phyloP scores from a whole-genome alignment of 257 asterid genomes.

The Solanum bukasovii region DNA sequence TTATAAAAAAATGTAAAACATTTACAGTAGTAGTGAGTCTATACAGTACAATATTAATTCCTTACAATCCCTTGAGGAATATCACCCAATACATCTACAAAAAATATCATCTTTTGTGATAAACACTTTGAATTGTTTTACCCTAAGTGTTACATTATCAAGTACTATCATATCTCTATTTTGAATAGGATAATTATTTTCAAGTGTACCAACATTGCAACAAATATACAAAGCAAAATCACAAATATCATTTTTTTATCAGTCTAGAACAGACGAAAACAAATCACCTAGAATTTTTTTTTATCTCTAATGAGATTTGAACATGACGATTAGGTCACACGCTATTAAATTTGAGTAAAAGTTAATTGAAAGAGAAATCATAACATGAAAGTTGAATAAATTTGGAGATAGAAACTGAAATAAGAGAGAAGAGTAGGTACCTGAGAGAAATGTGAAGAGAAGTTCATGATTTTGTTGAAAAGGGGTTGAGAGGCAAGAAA shows the following conservation, averaged over 20 bases:
- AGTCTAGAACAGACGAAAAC: background rate
- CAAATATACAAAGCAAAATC: background rate
- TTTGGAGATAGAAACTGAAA: background rate
- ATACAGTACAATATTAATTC: background rate
- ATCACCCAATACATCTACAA: background rate
- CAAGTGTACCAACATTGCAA: background rate
- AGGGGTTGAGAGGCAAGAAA: conserved; percentile 31
- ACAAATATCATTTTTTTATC: background rate
- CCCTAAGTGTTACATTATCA: background rate
- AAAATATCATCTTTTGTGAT: background rate
- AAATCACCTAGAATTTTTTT: background rate
- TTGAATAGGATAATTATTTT: background rate
- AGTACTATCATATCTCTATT: background rate
- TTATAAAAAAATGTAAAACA: background rate
- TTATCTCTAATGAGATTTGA: background rate
- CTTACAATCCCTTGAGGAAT: background rate
- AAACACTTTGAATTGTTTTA: background rate
- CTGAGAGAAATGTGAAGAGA: conserved; percentile 38
- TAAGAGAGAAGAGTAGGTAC: conserved; percentile 9
- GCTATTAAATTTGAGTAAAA: background rate
- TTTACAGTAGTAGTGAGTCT: background rate
- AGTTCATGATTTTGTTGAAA: conserved; percentile 30
- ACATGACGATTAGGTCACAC: background rate
- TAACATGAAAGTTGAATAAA: background rate
- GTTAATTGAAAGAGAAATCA: background rate